Base-by-base conservation (phyloP, 345 rosid genomes). In the Syzygium oleosum region DNA sequence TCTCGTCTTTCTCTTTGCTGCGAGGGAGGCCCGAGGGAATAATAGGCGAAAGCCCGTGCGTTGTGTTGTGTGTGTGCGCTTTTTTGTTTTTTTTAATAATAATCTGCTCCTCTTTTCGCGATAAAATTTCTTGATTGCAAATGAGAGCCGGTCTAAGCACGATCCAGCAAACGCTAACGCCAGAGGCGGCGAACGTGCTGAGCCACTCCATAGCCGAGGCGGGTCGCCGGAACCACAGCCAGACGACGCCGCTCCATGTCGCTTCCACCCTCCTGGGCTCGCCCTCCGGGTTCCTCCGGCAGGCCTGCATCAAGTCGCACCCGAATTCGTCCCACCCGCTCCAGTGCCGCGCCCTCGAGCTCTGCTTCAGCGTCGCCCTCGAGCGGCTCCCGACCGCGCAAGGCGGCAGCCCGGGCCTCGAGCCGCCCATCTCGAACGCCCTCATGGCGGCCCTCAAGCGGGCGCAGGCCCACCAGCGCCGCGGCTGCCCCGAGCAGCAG, bases 321-420 rank as follows among this genome's bases (percentile, higher is more conserved):
- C 99, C 99, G 12, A 98, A 96, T 88, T 98, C 99, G 1, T 98
- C 99, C 11, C 99, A 98, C 88, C 99, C 99, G 0, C 94, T 98
- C n/a, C 99, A 98, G 97, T 98, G 99, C 89, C 93, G 99, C 41
- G 99, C 99, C 31, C 92, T 98, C 43, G 99, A 98, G 97, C 99
- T 98, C 86, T 98, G 99, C 88, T 98, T 98, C 93, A 96, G 97
- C 91, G 99, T 98, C n/a, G 99, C 99, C 7, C 93, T 98, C 85
- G 99, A 98, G 65, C 94, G 99, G 23, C 94, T 98, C 25, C 99
- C 99, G 38, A 92, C 98, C 7, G 90, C 95, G 0, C 94, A 93
- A 85, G 92, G 90, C 52, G 84, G 89, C 27, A 89, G 92, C 15
- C 90, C 94, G 0, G 95, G 92, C 1, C 89, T 89, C 43, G 99